These are phyloP conservation scores for Sugiyamaella neomexicana DNA, from an alignment of 1,139 yeast species.

Conservation along the genomic window DNA sequence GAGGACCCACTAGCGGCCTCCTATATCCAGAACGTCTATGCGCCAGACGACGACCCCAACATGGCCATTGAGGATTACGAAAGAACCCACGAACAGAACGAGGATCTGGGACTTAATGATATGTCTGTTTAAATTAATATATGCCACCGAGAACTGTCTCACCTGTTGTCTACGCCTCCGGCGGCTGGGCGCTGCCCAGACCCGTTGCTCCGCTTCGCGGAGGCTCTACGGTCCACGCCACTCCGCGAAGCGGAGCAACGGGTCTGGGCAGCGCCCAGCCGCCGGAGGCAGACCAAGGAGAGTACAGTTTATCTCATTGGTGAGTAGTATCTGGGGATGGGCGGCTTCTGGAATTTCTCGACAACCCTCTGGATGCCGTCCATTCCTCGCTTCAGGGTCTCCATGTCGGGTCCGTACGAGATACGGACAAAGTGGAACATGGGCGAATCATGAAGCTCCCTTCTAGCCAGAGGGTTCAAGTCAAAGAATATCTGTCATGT, in stretches of 20 bases:
- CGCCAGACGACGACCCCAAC: slow-evolving; percentile 97
- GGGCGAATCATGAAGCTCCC: slow-evolving; percentile 60
- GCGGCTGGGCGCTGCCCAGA: neutral
- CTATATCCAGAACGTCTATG: slow-evolving; percentile 94
- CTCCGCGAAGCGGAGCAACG: neutral
- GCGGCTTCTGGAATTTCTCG: slow-evolving; percentile 34
- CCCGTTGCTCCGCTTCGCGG: neutral
- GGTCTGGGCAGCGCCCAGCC: neutral
- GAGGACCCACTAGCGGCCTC: slow-evolving; percentile 95
- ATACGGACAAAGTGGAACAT: slow-evolving; percentile 65
- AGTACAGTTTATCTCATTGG: slow-evolving; percentile 9
- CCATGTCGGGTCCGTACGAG: slow-evolving; percentile 64
- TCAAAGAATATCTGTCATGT: slow-evolving; percentile 53
- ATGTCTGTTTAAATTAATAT: slow-evolving; percentile 49
- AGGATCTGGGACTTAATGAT: slow-evolving; percentile 85
- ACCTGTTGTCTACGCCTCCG: neutral
- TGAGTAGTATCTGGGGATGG: slow-evolving; percentile 13
- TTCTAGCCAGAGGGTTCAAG: slow-evolving; percentile 62
- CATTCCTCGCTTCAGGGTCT: slow-evolving; percentile 59
- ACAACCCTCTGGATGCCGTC: slow-evolving; percentile 64
- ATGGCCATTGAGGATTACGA: slow-evolving; percentile 89
- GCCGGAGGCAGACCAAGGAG: neutral
- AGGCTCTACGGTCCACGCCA: neutral
- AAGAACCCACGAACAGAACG: slow-evolving; percentile 82
- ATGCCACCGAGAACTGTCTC: neutral